phyloP scores from a whole-genome alignment of 2,329 filamentous ascomycete genomes.

The Aspergillus ochraceus region DNA sequence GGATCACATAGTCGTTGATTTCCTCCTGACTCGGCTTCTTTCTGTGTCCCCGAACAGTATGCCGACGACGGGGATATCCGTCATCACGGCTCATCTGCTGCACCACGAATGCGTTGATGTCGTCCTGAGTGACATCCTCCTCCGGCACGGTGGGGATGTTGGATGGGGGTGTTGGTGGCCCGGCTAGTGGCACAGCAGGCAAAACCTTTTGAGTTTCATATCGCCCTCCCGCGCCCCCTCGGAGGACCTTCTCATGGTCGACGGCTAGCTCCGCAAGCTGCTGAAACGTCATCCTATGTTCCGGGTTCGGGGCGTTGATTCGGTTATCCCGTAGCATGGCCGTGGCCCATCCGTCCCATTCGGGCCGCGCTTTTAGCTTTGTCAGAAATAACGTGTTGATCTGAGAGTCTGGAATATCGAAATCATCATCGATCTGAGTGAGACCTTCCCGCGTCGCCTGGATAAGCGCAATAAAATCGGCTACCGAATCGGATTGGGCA shows the following conservation, averaged over 20 bases:
- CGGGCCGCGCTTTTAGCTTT: conserved; percentile 24
- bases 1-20: conserved; percentile 30
- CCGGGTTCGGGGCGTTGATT: conserved; percentile 19
- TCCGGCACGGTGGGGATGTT: background rate
- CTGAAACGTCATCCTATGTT: conserved; percentile 22
- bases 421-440: conserved; percentile 25
- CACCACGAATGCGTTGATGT: conserved; percentile 29
- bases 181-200: background rate
- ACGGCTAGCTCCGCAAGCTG: conserved; percentile 24
- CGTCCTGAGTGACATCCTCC: conserved; percentile 22
- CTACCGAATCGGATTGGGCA: conserved; percentile 22
- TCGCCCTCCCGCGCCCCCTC: background rate
- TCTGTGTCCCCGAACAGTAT: conserved; percentile 13
- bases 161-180: background rate
- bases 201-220: background rate
- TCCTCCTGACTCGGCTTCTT: conserved; percentile 31
- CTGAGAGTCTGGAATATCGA: conserved; percentile 24
- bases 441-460: conserved; percentile 29
- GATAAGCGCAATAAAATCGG: conserved; percentile 29
- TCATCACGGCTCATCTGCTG: conserved; percentile 23
- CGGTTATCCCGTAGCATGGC: conserved; percentile 25
- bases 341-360: conserved; percentile 28
- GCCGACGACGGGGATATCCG: conserved; percentile 2
- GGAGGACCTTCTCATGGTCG: conserved; percentile 19
- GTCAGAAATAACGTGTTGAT: conserved; percentile 28